Evolutionary conservation across 768 basidiomycete genomes (phyloP).

Genomic region (Pleurotus cornucopiae): DNA sequence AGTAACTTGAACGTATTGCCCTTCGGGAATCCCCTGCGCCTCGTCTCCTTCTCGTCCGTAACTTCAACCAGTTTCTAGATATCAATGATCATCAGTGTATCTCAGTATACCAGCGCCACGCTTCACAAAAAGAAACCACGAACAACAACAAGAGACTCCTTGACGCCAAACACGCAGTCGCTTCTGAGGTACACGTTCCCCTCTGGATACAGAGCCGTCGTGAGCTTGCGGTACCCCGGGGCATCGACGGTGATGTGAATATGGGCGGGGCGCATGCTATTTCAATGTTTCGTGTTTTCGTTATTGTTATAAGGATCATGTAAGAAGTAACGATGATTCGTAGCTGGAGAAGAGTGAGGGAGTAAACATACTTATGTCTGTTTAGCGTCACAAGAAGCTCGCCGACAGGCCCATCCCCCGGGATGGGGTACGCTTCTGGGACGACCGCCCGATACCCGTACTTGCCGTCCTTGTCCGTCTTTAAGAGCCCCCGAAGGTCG

Average conservation of each 20-base stretch:
- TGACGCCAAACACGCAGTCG: conserved; percentile 82
- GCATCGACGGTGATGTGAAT: conserved; percentile 73
- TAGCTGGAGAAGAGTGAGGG: too few species aligned
- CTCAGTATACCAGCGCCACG: not conserved
- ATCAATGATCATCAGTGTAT: not conserved
- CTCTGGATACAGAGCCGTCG: conserved; percentile 72
- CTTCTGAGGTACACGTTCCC: conserved; percentile 62
- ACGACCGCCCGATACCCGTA: conserved; percentile 74
- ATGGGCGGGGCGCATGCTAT: conserved; percentile 66
- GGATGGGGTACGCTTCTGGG: conserved; percentile 71
- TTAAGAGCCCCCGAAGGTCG: conserved; percentile 72
- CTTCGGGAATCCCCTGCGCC: conserved; percentile 7
- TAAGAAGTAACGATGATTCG: not conserved
- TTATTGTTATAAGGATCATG: not conserved
- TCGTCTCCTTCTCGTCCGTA: conserved; percentile 5
- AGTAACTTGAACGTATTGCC: conserved; percentile 11
- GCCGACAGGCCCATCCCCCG: conserved; percentile 71
- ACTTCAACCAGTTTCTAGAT: conserved; percentile 6
- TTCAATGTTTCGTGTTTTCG: not conserved
- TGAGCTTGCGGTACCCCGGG: conserved; percentile 66
- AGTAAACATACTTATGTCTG: conserved; percentile 49
- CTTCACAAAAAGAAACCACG: conserved; percentile 17
- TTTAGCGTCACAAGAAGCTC: conserved; percentile 48
- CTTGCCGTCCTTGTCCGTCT: conserved; percentile 53
- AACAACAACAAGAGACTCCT: conserved; percentile 73